Evolutionary conservation across 2,329 filamentous ascomycete species (phyloP), one percentile per base, ranked within the genome.

Genomic region (Sporothrix protearum): DNA sequence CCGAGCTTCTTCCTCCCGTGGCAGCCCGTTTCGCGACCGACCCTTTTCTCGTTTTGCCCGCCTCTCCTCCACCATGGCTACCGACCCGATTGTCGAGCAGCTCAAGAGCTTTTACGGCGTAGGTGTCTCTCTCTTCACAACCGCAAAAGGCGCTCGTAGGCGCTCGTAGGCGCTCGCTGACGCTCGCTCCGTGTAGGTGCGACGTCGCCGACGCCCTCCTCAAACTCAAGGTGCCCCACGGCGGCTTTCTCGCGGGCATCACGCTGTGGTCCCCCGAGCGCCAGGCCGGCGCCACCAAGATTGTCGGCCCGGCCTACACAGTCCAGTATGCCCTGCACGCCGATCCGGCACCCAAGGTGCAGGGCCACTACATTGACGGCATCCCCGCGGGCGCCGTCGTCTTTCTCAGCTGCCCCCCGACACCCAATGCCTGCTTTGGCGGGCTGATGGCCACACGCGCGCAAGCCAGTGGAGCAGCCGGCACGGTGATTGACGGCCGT

Each of bases 281-380:
- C 51, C 85, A 86, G 78, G 80, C 81, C 25, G 85, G 85, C 5
- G 74, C 78, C 12, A 85, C 85, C 53, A 87, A 85, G 77, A 84
- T 88, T 71, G 80, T 85, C 25, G 86, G 86, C 3, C 85, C 83
- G 12, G 86, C 85, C 6, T 86, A 85, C 74, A 87, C 85, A 0
- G 85, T 88, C 68, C 80, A 83, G 74, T 87, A 86, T 74, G 84
- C 82, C 16, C 80, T 80, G 3, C 79, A 84, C 61, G 80, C 81
- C 63, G 83, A 86, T 73, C 81, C 83, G 10, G 79, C 80, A 6
- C 82, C 84, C 0, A 85, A 84, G 75, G 77, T 80, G 28, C 75
- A 80, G 12, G 80, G 78, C 0, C 84, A 86, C 72, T 87, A 86
- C 69, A 86, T 87, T 73, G 85, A 87, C 75, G 77, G 78, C 0